Percentiles rank a stretch among this genome's conserved stretches.
Evolutionary conservation across 805 yeast genomes (phyloP).

Genomic region (Schizosaccharomyces cryophilus): DNA sequence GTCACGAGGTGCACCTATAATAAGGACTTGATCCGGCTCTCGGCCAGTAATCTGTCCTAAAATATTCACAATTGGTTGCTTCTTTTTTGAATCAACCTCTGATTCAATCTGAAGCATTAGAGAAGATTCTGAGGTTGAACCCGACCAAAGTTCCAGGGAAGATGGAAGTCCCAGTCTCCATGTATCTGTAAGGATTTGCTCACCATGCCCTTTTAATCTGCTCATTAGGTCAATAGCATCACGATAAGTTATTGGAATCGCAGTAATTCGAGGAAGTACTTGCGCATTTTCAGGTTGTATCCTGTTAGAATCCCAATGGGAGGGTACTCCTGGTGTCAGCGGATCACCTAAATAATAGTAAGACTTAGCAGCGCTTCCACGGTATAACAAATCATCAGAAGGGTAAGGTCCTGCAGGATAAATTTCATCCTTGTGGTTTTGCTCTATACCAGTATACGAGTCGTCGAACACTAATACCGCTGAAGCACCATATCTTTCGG

Average conservation of each 20-base stretch:
- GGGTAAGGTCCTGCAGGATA: conserved; percentile 47
- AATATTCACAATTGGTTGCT: conserved; percentile 35
- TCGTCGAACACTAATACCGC: conserved; percentile 49
- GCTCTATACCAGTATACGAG: conserved; percentile 29
- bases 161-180: conserved; percentile 48
- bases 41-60: conserved; percentile 41
- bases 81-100: conserved; percentile 24
- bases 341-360: not conserved
- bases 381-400: conserved; percentile 21
- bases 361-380: not conserved
- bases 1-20: conserved; percentile 58
- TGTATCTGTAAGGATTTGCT: conserved; percentile 52
- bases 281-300: not conserved
- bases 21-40: conserved; percentile 24
- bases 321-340: not conserved
- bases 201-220: conserved; percentile 16
- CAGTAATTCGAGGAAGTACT: not conserved
- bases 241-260: not conserved
- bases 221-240: not conserved
- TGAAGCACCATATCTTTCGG: conserved; percentile 42
- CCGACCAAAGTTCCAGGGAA: conserved; percentile 5
- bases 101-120: not conserved
- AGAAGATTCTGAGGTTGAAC: not conserved
- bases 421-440: conserved; percentile 10
- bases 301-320: not conserved